phyloP scores from a whole-genome alignment of 495 filamentous ascomycete species.

The Xylaria curta region DNA sequence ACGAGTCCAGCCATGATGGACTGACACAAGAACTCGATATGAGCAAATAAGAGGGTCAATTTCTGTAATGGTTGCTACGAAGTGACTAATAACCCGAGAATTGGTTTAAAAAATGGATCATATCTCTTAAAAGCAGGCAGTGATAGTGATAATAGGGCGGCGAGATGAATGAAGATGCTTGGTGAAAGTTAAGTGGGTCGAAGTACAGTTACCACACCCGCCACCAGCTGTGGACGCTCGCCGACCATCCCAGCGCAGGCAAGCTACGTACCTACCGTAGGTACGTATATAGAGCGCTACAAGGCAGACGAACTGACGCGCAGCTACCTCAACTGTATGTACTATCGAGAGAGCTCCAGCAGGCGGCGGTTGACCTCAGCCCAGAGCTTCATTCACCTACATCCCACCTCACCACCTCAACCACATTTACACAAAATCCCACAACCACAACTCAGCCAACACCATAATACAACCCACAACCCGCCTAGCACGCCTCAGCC shows the following conservation, averaged over 20 bases:
- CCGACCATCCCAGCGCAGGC: not conserved
- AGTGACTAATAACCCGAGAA: not conserved
- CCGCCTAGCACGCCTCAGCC: not conserved
- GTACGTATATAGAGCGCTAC: no score
- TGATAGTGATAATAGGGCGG: not conserved
- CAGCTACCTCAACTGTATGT: constrained; percentile 26
- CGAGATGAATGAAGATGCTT: not conserved
- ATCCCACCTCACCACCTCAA: constrained; percentile 11
- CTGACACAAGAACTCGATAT: not conserved
- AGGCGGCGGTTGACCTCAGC: constrained; percentile 18
- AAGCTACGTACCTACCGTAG: not conserved
- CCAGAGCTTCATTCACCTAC: constrained; percentile 35
- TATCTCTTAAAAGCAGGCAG: not conserved
- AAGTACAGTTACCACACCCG: not conserved
- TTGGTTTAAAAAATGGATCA: not conserved
- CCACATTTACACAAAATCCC: constrained; percentile 19
- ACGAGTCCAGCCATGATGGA: constrained; percentile 69
- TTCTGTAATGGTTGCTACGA: not conserved
- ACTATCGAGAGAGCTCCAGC: constrained; percentile 22
- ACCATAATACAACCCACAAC: not conserved
- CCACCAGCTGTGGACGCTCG: not conserved
- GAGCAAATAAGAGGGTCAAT: not conserved
- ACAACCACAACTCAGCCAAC: not conserved
- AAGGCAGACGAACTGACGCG: constrained; percentile 45
- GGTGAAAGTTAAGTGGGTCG: constrained; percentile 2